Base-by-base conservation (phyloP, 345 rosid genomes). In the Punica granatum region DNA sequence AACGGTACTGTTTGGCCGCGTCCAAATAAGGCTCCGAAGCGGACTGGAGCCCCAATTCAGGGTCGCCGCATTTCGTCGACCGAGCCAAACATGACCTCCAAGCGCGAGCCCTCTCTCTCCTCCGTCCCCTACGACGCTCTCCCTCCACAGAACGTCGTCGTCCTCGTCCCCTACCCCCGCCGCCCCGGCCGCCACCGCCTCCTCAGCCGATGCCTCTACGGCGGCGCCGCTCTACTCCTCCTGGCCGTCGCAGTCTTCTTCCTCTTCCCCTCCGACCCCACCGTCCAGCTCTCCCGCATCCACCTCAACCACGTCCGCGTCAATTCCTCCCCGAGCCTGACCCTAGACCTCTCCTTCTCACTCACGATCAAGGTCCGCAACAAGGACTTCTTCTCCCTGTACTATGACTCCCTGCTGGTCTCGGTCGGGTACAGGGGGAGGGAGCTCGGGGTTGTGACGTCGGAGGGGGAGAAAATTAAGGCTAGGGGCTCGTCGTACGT, bases 341-440 rank as follows among this genome's bases (percentile, higher is more conserved):
- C 85, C 31, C 85, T 90, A 32, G 90, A 89, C 79, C 79, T 87
- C 75, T 90, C 92, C 23, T 89, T 90, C 75, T 74, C 81, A 3
- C 79, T 90, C 56, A 71, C 87, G 31, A 62, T 89, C 76, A 81
- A 72, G 78, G 90, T 93, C 66, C 73, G 46, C 16, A 93, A 90
- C 71, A 72, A 77, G 6, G 92, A 93, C 60, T 78, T 85, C 80
- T 85, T 84, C 80, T 85, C 95, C 7, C 75, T 93, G 1, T 76
- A 82, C 34, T 87, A 87, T 69, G 77, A 84, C 28, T 78, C 88
- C 31, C 86, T 93, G 9, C 69, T 59, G 21, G 90, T 86, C 23
- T 83, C 88, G 39, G 76, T 93, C 60, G 93, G 97, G 64, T 93
- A 90, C 73, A 69, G 92, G 74, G 97, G 88, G 70, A 82, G 85